Evolutionary conservation across 2,329 filamentous ascomycete species (phyloP).

Genomic region (Cordyceps pruinosa): DNA sequence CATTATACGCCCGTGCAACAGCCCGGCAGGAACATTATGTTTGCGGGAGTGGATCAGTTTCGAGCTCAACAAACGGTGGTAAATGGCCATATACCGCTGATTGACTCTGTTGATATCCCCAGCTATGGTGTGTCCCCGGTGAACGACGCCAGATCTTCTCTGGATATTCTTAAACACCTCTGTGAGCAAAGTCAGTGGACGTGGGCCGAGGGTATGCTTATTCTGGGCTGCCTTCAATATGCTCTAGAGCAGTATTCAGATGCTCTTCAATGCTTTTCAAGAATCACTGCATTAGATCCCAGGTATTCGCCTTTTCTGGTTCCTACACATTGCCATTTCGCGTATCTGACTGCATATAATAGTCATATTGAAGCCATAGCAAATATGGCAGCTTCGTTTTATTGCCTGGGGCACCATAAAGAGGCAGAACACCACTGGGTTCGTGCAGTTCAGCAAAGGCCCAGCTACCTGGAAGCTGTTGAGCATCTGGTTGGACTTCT

Average conservation of each 20-base stretch:
- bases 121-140: slow-evolving; percentile 31
- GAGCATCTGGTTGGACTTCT: slow-evolving; percentile 88
- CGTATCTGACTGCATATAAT: slow-evolving; percentile 9
- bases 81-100: background rate
- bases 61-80: slow-evolving; percentile 17
- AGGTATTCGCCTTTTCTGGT: slow-evolving; percentile 34
- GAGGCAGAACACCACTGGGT: slow-evolving; percentile 86
- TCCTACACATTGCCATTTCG: background rate
- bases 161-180: slow-evolving; percentile 65
- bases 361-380: slow-evolving; percentile 90
- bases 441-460: slow-evolving; percentile 72
- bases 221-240: slow-evolving; percentile 88
- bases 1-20: background rate
- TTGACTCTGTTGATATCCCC: background rate
- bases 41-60: slow-evolving; percentile 34
- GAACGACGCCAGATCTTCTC: slow-evolving; percentile 53
- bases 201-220: slow-evolving; percentile 88
- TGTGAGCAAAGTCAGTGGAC: slow-evolving; percentile 77
- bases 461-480: slow-evolving; percentile 87
- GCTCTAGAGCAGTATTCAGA: slow-evolving; percentile 78
- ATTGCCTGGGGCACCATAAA: slow-evolving; percentile 72
- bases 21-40: background rate
- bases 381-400: slow-evolving; percentile 82
- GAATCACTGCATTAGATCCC: slow-evolving; percentile 49
- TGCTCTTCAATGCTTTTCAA: slow-evolving; percentile 66